These are phyloP conservation scores for Juncus inflexus DNA, from an alignment of 176 grass and related monocot species.

Conservation along the genomic window DNA sequence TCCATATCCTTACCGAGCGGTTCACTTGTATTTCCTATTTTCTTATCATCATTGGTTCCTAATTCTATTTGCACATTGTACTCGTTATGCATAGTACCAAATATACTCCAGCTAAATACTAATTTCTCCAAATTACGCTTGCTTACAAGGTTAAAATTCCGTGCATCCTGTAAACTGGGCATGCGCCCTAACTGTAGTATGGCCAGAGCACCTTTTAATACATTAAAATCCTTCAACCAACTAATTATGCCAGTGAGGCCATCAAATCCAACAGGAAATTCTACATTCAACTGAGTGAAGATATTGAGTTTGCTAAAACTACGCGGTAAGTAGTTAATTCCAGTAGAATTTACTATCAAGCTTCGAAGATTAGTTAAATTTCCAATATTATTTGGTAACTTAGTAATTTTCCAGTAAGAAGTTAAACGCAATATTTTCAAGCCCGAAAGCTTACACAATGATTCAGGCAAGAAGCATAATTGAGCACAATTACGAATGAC, in stretches of 20 bases:
- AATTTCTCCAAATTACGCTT: conserved; percentile 21
- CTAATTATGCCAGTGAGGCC: neutral
- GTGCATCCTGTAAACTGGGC: neutral
- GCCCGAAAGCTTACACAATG: neutral
- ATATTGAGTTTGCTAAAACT: conserved; percentile 10
- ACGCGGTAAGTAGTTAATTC: neutral
- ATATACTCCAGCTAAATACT: conserved; percentile 4
- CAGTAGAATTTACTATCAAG: conserved; percentile 13
- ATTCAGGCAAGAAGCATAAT: conserved; percentile 13
- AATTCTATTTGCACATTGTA: conserved; percentile 9
- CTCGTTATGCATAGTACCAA: neutral
- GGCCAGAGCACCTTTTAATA: conserved; percentile 12
- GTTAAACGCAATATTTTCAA: neutral
- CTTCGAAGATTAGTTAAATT: conserved; percentile 17
- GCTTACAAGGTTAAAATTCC: neutral
- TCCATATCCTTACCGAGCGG: neutral
- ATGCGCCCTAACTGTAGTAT: conserved; percentile 16
- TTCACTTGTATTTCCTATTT: neutral
- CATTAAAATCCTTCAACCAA: conserved; percentile 23
- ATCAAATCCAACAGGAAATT: neutral
- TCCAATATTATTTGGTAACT: conserved; percentile 25
- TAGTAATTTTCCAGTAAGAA: neutral
- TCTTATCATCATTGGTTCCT: neutral
- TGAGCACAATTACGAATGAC: conserved; percentile 12
- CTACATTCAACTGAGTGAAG: neutral